These are phyloP conservation scores for Pelagomonas calceolata DNA, from an alignment of 108 stramenopile species.

Conservation along the genomic window DNA sequence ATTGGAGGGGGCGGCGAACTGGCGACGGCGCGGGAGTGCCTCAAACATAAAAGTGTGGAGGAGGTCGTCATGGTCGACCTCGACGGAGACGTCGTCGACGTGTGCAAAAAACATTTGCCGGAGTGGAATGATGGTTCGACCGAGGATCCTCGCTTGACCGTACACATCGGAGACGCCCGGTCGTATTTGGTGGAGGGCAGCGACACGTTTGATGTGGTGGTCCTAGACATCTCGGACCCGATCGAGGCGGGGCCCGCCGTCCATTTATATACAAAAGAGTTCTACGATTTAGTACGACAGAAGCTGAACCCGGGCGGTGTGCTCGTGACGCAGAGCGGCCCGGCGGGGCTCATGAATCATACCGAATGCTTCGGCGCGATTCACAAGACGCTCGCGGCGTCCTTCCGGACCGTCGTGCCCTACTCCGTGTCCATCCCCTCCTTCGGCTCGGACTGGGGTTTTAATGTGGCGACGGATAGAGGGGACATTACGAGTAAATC, in stretches of 20 bases:
- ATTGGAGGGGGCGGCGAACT: constrained; percentile 79
- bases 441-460: constrained; percentile 79
- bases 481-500: constrained; percentile 4
- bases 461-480: constrained; percentile 56
- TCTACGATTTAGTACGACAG: constrained; percentile 58
- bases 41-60: constrained; percentile 61
- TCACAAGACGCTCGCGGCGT: constrained; percentile 56
- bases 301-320: constrained; percentile 45
- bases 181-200: constrained; percentile 36
- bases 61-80: constrained; percentile 76
- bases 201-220: constrained; percentile 62
- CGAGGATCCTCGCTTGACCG: constrained; percentile 51
- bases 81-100: constrained; percentile 62
- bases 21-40: constrained; percentile 69
- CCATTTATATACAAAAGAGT: constrained; percentile 75
- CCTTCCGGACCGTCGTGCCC: constrained; percentile 63
- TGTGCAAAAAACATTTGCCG: constrained; percentile 52
- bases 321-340: constrained; percentile 70
- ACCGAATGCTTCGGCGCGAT: constrained; percentile 64
- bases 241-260: constrained; percentile 83
- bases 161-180: constrained; percentile 62
- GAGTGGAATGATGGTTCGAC: constrained; percentile 68
- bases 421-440: constrained; percentile 63
- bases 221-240: constrained; percentile 78
- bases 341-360: constrained; percentile 39